Percentiles rank a stretch among this genome's conserved stretches.
These are phyloP conservation scores for Diaporthe aspalathi DNA, from an alignment of 2,329 filamentous ascomycete species.

Conservation along the genomic window DNA sequence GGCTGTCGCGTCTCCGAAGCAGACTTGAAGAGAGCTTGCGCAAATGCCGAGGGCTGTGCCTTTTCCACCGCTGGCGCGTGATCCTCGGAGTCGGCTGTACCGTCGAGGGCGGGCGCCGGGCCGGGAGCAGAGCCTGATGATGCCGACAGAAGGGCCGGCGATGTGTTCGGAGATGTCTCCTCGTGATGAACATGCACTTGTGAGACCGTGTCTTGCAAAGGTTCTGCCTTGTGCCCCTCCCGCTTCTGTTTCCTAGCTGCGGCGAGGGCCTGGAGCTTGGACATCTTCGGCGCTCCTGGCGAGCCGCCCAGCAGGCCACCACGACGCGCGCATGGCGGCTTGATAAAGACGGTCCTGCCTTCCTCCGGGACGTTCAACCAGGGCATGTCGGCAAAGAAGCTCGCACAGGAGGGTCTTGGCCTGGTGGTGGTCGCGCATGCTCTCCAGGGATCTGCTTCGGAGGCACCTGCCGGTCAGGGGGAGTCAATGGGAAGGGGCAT, in stretches of 20 bases:
- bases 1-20: conserved; percentile 42
- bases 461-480: conserved; percentile 38
- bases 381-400: conserved; percentile 85
- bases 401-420: conserved; percentile 52
- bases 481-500: conserved; percentile 30
- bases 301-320: conserved; percentile 84
- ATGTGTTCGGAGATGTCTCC: background rate
- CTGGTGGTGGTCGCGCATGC: conserved; percentile 40
- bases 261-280: conserved; percentile 91
- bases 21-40: conserved; percentile 63
- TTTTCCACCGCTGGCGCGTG: background rate
- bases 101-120: conserved; percentile 8
- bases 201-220: background rate
- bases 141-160: background rate
- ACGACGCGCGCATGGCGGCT: conserved; percentile 60
- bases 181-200: background rate
- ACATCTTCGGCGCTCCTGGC: conserved; percentile 75
- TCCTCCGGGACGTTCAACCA: conserved; percentile 81
- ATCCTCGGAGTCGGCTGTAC: conserved; percentile 12
- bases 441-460: conserved; percentile 39
- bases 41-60: conserved; percentile 66
- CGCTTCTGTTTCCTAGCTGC: conserved; percentile 87
- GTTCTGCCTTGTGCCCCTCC: conserved; percentile 64
- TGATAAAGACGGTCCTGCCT: conserved; percentile 73
- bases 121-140: background rate